Conservation (phyloP, 768 basidiomycete species). For the Trichaptum fuscoviolaceum region DNA sequence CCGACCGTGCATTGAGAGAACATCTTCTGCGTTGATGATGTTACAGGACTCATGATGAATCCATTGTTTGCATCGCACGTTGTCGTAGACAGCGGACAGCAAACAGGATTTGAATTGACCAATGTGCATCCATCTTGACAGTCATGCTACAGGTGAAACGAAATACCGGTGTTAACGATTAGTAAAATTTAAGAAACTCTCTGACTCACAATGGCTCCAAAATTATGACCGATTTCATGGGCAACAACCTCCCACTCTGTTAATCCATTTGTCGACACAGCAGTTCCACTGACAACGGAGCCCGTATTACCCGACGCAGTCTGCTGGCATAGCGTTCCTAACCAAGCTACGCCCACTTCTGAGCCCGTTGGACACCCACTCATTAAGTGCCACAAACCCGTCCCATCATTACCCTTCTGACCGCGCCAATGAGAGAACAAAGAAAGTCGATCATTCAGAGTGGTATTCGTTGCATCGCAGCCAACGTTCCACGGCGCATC, state of each 20-base stretch:
- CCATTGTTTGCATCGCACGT: conserved; percentile 60
- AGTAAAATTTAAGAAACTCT: background rate
- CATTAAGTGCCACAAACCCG: conserved; percentile 87
- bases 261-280: conserved; percentile 69
- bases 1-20: conserved; percentile 82
- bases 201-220: conserved; percentile 75
- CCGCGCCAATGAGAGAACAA: conserved; percentile 83
- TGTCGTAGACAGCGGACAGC: conserved; percentile 62
- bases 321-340: conserved; percentile 69
- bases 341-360: conserved; percentile 86
- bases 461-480: conserved; percentile 43
- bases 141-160: conserved; percentile 13
- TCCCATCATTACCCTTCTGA: conserved; percentile 60
- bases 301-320: conserved; percentile 39
- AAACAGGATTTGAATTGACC: conserved; percentile 39
- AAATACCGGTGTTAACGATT: conserved; percentile 15
- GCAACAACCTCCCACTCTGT: conserved; percentile 82
- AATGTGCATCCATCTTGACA: conserved; percentile 40
- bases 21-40: conserved; percentile 51
- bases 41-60: conserved; percentile 85
- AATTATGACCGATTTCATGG: conserved; percentile 84
- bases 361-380: conserved; percentile 77
- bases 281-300: conserved; percentile 69
- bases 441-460: conserved; percentile 67
- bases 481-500: conserved; percentile 69